Evolutionary conservation across 2,329 filamentous ascomycete genomes (phyloP).

Genomic region (Tolypocladium paradoxum): DNA sequence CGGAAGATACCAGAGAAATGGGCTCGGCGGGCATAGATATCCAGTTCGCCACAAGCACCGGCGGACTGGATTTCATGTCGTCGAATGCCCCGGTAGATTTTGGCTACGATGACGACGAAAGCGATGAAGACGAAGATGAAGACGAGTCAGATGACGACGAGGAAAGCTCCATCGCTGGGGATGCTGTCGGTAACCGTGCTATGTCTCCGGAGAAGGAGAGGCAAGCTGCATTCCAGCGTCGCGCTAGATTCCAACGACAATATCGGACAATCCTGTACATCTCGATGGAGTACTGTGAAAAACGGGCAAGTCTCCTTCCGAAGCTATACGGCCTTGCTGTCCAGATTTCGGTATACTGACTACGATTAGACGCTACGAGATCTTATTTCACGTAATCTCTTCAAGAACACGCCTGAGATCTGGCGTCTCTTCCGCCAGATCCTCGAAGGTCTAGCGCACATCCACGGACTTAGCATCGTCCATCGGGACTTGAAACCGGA

Average conservation of each 20-base stretch:
- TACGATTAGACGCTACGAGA: slow-evolving; percentile 62
- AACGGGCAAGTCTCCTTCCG: slow-evolving; percentile 44
- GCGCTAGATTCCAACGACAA: slow-evolving; percentile 34
- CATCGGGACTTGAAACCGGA: slow-evolving; percentile 95
- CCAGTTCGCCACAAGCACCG: slow-evolving; percentile 60
- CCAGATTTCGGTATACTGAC: slow-evolving; percentile 1
- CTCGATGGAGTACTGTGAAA: slow-evolving; percentile 98
- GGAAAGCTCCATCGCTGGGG: slow-evolving; percentile 24
- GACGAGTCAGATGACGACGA: slow-evolving; percentile 36
- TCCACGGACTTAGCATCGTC: slow-evolving; percentile 84
- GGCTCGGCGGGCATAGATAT: slow-evolving; percentile 33
- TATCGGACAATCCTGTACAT: slow-evolving; percentile 79
- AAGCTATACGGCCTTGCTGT: background rate
- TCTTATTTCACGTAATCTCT: slow-evolving; percentile 66
- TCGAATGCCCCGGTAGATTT: slow-evolving; percentile 75
- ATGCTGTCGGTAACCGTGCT: slow-evolving; percentile 14
- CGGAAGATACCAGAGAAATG: slow-evolving; percentile 23
- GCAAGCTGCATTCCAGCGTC: slow-evolving; percentile 15
- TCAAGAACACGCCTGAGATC: slow-evolving; percentile 63
- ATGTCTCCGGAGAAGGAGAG: slow-evolving; percentile 20
- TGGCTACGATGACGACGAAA: slow-evolving; percentile 47
- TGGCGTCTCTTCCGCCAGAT: slow-evolving; percentile 91
- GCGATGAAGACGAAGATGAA: slow-evolving; percentile 34
- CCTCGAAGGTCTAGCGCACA: slow-evolving; percentile 78
- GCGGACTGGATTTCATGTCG: slow-evolving; percentile 87